Evolutionary conservation across 192 early-diverging fungal genomes (phyloP).

Genomic region (Linnemannia elongata): DNA sequence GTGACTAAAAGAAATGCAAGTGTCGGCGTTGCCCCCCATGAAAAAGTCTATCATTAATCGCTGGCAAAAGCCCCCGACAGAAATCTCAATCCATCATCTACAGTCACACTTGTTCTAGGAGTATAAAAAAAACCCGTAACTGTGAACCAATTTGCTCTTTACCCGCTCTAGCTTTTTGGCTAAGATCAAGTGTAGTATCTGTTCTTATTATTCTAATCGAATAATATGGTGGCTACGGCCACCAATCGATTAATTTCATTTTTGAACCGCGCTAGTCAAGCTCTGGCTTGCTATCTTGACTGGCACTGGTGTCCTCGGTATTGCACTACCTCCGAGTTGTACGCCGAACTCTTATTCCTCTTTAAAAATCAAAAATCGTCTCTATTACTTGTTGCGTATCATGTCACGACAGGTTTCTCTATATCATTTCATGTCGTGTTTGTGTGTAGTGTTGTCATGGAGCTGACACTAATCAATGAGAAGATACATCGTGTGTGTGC

Average conservation of each 20-base stretch:
- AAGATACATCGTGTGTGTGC: too few relatives aligned
- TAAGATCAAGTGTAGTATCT: conserved; percentile 94
- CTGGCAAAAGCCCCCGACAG: too few relatives aligned
- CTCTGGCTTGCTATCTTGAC: conserved; percentile 46
- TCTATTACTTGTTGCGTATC: too few relatives aligned
- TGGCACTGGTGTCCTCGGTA: conserved; percentile 40
- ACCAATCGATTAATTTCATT: conserved; percentile 58
- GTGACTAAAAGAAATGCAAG: background rate
- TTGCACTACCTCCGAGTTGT: conserved; percentile 48
- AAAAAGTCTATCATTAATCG: background rate
- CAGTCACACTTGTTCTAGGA: background rate
- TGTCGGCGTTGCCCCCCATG: background rate
- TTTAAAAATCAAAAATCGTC: background rate
- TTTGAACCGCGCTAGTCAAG: conserved; percentile 41
- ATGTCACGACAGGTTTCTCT: too few relatives aligned
- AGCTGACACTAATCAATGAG: too few relatives aligned
- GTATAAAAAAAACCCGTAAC: conserved; percentile 11
- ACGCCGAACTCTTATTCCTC: conserved; percentile 27
- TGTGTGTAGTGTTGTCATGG: too few relatives aligned
- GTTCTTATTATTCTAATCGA: conserved; percentile 68
- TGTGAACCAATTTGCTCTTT: conserved; percentile 24
- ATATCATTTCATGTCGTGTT: background rate
- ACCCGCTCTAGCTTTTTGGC: conserved; percentile 89
- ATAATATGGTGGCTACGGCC: conserved; percentile 44
- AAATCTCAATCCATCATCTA: too few relatives aligned